Conservation (phyloP, 2,329 filamentous ascomycete species). For the Fusarium sp. region DNA sequence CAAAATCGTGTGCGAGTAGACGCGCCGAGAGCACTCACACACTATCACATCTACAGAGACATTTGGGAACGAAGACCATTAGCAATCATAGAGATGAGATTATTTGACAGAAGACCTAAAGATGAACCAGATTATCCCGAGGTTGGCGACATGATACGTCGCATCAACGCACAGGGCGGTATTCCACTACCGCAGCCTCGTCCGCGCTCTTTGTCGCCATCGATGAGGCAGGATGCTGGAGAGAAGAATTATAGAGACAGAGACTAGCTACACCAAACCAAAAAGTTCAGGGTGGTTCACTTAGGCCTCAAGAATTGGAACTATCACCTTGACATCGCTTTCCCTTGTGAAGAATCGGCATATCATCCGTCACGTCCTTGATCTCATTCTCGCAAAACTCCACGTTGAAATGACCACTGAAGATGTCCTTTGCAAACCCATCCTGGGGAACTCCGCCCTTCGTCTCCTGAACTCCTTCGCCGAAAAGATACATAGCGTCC, state of each 20-base stretch:
- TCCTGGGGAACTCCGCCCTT: neutral
- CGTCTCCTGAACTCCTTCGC: neutral
- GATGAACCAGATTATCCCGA: conserved; percentile 24
- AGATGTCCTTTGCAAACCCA: neutral
- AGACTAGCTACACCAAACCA: neutral
- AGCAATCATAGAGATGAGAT: neutral
- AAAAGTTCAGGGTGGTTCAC: neutral
- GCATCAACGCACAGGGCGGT: neutral
- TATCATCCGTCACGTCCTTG: conserved; percentile 12
- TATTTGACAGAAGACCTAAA: conserved; percentile 12
- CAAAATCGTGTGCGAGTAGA: conserved; percentile 18
- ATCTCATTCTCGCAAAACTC: conserved; percentile 17
- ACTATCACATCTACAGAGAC: conserved; percentile 17
- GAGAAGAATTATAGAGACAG: neutral
- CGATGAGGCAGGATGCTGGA: rapidly evolving
- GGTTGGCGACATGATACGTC: conserved; percentile 1
- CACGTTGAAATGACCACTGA: neutral
- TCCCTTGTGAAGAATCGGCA: conserved; percentile 1
- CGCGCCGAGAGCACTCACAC: conserved; percentile 1
- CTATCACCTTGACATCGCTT: conserved; percentile 6
- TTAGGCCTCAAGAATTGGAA: neutral
- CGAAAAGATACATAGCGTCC: conserved; percentile 1
- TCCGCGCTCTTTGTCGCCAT: neutral
- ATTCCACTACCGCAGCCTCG: neutral
- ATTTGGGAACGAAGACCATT: conserved; percentile 26